Evolutionary conservation across 2,329 filamentous ascomycete species (phyloP), one percentile per base, ranked within the genome.

Genomic region (Neoascochyta sp.): DNA sequence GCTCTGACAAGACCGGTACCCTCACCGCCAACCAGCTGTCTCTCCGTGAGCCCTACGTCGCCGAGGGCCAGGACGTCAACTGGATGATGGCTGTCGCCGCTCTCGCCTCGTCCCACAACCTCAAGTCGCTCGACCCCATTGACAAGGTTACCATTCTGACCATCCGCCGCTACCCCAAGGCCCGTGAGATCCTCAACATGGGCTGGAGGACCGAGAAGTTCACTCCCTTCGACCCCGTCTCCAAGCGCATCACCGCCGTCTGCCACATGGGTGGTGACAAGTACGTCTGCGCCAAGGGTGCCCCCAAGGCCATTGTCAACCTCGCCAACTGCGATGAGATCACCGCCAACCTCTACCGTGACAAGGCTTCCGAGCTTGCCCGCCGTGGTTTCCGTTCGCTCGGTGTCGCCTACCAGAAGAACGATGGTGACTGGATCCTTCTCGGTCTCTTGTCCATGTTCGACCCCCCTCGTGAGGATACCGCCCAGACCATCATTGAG

Each of bases 71-170:
- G 57, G 81, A 86, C 64, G 78, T 86, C 63, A 83, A 86, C 71
- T 86, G 81, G 81, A 86, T 86, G 81, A 86, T 86, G 82, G 81
- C 82, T 44, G 82, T 84, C 39, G 82, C 83, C 38, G 82, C 82
- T 39, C 75, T 86, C 33, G 83, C 82, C 35, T 86, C 81, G 29
- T 86, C 82, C 41, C 82, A 86, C 71, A 86, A 86, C 69, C 73
- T 85, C 67, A 83, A 83, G 69, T 83, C 81, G 40, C 75, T 86
- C 41, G 83, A 86, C 59, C 82, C 82, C 39, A 86, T 86, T 53
- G 82, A 86, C 69, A 86, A 86, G 69, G 78, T 86, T 52, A 86
- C 80, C 32, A 82, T 86, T 50, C 71, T 86, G 36, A 85, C 81
- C 32, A 76, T 86, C 52, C 83, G 83, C 65, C 75, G 80, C 43